These are phyloP conservation scores for Colletotrichum lindemuthianum DNA, from an alignment of 2,329 filamentous ascomycete genomes.

Conservation along the genomic window DNA sequence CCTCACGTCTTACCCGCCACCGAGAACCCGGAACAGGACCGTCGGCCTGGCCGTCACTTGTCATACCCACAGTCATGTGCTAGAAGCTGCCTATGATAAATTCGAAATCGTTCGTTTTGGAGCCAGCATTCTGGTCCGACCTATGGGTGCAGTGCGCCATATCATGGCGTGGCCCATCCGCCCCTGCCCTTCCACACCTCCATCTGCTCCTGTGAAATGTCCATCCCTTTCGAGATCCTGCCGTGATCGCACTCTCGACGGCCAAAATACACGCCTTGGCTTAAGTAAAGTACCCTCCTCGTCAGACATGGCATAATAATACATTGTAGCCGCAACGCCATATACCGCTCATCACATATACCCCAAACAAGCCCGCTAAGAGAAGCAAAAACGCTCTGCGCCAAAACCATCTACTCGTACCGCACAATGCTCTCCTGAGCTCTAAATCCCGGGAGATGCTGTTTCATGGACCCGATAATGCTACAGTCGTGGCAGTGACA, in stretches of 20 bases:
- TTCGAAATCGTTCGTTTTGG: no score
- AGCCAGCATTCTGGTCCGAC: no score
- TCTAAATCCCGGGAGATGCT: no score
- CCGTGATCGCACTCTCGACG: not conserved
- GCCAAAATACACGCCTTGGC: constrained; percentile 14
- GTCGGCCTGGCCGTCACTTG: no score
- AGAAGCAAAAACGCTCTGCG: not conserved
- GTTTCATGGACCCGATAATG: not conserved
- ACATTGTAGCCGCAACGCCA: constrained; percentile 38
- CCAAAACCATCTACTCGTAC: not conserved
- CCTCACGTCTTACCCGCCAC: no score
- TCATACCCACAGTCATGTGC: no score
- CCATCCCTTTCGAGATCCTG: not conserved
- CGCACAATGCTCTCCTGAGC: no score
- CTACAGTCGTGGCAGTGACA: constrained; percentile 21
- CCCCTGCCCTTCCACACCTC: no score
- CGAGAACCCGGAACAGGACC: no score
- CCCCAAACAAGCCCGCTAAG: constrained; percentile 6
- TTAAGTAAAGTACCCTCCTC: constrained; percentile 13
- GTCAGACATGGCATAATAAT: constrained; percentile 33
- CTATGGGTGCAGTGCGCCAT: no score
- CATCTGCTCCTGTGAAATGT: no score
- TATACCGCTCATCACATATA: constrained; percentile 8
- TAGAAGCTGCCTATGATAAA: no score
- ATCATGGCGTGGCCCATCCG: not conserved